Conservation (phyloP, 129 eudicot species). For the Tanacetum coccineum region DNA sequence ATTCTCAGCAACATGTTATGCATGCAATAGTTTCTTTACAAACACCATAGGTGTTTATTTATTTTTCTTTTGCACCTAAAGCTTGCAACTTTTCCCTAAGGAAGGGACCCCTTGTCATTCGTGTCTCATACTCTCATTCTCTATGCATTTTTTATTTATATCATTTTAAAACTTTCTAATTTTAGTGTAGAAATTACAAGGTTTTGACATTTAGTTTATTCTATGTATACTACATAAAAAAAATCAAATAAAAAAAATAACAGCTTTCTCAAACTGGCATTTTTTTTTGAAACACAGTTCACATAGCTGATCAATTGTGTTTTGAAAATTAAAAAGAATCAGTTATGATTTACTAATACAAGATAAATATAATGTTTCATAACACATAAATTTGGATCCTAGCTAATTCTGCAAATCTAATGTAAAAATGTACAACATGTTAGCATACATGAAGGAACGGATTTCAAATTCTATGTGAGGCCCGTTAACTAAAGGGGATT, state of each 20-base stretch:
- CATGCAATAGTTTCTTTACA: constrained; percentile 8
- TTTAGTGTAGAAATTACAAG: background rate
- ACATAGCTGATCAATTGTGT: constrained; percentile 7
- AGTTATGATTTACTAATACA: constrained; percentile 13
- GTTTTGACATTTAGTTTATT: constrained; percentile 4
- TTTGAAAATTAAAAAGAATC: background rate
- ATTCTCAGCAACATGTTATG: background rate
- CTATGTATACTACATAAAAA: background rate
- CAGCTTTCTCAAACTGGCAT: background rate
- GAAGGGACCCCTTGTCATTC: constrained; percentile 1
- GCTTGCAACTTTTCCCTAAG: background rate
- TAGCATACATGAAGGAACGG: constrained; percentile 2
- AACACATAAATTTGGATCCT: constrained; percentile 10
- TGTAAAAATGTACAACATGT: constrained; percentile 19
- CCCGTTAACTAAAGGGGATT: background rate
- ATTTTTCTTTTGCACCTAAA: constrained; percentile 1
- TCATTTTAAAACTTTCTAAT: background rate
- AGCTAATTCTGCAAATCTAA: constrained; percentile 19
- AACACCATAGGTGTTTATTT: no score
- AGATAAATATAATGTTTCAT: constrained; percentile 18
- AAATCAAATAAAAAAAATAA: no score
- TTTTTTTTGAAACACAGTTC: constrained; percentile 2
- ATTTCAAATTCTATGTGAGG: background rate
- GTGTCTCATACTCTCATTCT: background rate
- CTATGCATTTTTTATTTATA: background rate